Evolutionary conservation across 1,284 basidiomycete genomes (phyloP).

Genomic region (Phaffia rhodozyma): DNA sequence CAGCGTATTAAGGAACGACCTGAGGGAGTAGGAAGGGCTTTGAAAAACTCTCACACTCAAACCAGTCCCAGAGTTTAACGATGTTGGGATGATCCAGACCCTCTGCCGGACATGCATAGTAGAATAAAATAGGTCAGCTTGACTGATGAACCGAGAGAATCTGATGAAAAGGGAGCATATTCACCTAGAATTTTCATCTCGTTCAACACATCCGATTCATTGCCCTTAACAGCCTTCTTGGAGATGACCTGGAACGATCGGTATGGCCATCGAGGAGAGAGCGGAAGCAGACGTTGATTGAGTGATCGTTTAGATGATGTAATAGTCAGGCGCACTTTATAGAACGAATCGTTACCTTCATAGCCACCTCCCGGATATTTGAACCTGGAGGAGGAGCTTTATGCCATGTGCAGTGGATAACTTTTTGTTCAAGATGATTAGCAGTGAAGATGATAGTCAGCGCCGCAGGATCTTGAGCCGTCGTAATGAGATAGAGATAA

Average conservation of each 20-base stretch:
- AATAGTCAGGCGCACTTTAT: background rate
- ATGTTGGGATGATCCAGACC: constrained; percentile 80
- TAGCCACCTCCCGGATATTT: constrained; percentile 58
- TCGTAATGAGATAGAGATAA: background rate
- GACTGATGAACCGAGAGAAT: too few species aligned
- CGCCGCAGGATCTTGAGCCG: background rate
- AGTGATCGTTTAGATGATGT: constrained; percentile 36
- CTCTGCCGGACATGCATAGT: constrained; percentile 30
- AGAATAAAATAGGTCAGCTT: too few species aligned
- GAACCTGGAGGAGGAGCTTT: constrained; percentile 25
- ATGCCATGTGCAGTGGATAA: constrained; percentile 51
- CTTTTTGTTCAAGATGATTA: constrained; percentile 27
- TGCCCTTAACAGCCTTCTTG: constrained; percentile 84
- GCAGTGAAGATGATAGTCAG: background rate
- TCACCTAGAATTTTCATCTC: constrained; percentile 69
- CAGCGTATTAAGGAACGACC: background rate
- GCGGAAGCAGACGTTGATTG: too few species aligned
- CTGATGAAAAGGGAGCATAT: too few species aligned
- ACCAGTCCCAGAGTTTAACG: constrained; percentile 81
- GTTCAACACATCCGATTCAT: constrained; percentile 67
- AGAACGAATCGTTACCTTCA: constrained; percentile 35
- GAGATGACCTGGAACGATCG: constrained; percentile 47
- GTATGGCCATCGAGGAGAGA: too few species aligned
- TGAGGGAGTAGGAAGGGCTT: background rate
- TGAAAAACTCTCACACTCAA: constrained; percentile 69